Conservation (phyloP, 345 rosid genomes). For the Boechera retrofracta region DNA sequence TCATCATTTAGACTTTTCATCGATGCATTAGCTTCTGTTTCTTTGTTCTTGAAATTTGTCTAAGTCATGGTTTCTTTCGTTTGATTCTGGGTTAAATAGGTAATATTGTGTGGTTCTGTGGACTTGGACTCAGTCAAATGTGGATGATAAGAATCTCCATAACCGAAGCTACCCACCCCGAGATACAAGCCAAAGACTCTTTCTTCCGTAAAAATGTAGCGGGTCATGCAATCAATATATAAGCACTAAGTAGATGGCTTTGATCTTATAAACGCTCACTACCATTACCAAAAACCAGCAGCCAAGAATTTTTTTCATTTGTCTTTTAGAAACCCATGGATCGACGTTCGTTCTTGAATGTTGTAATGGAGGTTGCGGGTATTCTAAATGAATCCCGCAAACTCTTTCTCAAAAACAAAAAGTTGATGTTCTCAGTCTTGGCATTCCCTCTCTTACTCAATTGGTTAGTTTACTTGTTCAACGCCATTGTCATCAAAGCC, state of each 20-base stretch:
- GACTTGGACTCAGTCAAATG: conserved; percentile 26
- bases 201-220: conserved; percentile 9
- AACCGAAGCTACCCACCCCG: background rate
- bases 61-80: conserved; percentile 5
- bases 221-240: conserved; percentile 19
- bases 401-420: conserved; percentile 51
- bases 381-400: conserved; percentile 51
- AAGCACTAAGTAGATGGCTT: conserved; percentile 16
- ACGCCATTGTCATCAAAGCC: conserved; percentile 43
- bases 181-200: conserved; percentile 16
- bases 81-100: conserved; percentile 18
- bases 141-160: background rate
- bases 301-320: conserved; percentile 8
- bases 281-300: conserved; percentile 15
- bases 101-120: background rate
- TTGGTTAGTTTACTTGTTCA: conserved; percentile 41
- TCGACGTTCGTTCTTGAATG: conserved; percentile 11
- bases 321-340: conserved; percentile 21
- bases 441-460: conserved; percentile 38
- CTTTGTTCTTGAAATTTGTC: conserved; percentile 29
- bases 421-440: conserved; percentile 50
- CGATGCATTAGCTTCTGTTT: background rate
- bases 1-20: conserved; percentile 22
- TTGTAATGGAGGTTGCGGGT: conserved; percentile 33
- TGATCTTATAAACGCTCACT: conserved; percentile 16